Percentiles rank a stretch among this genome's conserved stretches.
Conservation (phyloP, 2,329 filamentous ascomycete species). For the Colletotrichum sidae region DNA sequence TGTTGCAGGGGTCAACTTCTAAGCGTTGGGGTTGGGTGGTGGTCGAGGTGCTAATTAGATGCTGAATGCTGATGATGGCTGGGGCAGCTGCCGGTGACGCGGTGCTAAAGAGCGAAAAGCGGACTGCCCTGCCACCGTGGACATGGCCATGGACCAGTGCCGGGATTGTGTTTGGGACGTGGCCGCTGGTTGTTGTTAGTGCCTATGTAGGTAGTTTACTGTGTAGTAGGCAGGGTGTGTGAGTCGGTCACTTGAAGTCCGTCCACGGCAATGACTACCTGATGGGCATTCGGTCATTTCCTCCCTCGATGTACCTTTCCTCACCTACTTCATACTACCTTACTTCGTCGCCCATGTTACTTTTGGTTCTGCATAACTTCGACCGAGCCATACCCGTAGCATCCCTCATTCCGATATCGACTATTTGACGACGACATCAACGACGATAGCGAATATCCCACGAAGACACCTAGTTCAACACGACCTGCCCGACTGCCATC, state of each 20-base stretch:
- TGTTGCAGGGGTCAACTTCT: conserved; percentile 27
- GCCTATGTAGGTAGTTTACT: background rate
- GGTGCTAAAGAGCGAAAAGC: conserved; percentile 18
- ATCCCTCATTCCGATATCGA: conserved; percentile 12
- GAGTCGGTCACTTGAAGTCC: background rate
- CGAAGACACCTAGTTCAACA: background rate
- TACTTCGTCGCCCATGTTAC: conserved; percentile 3
- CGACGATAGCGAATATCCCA: conserved; percentile 18
- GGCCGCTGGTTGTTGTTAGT: background rate
- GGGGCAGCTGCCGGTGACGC: conserved; percentile 11
- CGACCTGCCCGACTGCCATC: background rate
- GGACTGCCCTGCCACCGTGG: conserved; percentile 5
- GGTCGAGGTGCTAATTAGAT: no score
- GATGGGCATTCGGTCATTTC: no score
- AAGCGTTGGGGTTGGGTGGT: conserved; percentile 6
- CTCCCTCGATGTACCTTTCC: background rate
- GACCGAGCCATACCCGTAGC: conserved; percentile 13
- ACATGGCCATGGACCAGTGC: conserved; percentile 19
- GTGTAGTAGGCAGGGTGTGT: background rate
- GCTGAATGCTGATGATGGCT: background rate
- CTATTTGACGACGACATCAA: conserved; percentile 21
- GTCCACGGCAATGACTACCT: conserved; percentile 1
- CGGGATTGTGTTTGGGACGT: conserved; percentile 21
- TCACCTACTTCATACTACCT: background rate
- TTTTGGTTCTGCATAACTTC: conserved; percentile 19